Base-by-base conservation (phyloP, 768 basidiomycete species). In the Imleria badia region DNA sequence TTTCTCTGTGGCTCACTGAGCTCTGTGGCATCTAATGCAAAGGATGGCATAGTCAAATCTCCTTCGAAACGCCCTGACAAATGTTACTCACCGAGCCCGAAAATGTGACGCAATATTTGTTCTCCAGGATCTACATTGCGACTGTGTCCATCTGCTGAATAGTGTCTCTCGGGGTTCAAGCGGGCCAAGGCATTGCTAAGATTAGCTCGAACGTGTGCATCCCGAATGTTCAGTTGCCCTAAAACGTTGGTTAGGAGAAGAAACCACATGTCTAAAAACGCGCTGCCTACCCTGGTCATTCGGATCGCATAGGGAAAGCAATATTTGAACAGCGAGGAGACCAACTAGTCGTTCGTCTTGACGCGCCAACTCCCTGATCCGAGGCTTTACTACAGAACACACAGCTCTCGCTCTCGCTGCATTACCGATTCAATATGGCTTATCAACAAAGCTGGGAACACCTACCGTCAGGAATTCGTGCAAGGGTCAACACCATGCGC, bases 311-410 rank as follows among this genome's bases (percentile, higher is more conserved):
- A 68, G 40, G 6, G 38, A 48, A 31, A 68, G 56, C 5, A 49
- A 39, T 47, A 66, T 55, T 22, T 66, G 60, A 2, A 63, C 61
- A 17, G 66, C 60, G 4, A 66, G 55, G 23, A 51, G 52, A 34
- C 66, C 66, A 20, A 68, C 36, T 6, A 58, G 38, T 26, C 48
- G 19, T 1, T 51, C 50, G 2, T 52, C 2, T 13, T 44, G 61
- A 34, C 12, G 31, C 5, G 64, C 61, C n/a, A 67, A 35, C 31
- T 58, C 26, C 29, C 41, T 53, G 23, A 67, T 36, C 34, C 60
- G 57, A 10, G 55, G 48, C 22, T 48, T 63, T 22, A 68, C 59
- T 7, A 1, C 2, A 3, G 10, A 9, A 19, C 55, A 64, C 9
- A 40, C 43, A 15, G 2, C 12, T 33, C 11, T 48, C 15, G 40